Evolutionary conservation across 805 yeast species (phyloP), one percentile per base, ranked within the genome.

Genomic region (Kazachstania psychrophila): DNA sequence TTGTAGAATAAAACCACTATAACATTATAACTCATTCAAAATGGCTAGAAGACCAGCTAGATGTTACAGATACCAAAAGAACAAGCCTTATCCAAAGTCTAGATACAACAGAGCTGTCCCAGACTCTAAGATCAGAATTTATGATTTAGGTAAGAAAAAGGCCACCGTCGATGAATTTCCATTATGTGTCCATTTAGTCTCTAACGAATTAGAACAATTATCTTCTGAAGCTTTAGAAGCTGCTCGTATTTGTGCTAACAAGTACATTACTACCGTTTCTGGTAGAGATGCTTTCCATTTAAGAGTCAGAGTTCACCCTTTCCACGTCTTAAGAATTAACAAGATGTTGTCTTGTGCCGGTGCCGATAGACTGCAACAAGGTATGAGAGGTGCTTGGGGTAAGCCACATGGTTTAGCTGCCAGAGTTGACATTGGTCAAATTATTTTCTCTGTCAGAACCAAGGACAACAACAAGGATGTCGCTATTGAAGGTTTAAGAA

Each of bases 301-400:
- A 78, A 87, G 98, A 77, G 86, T 92, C 72, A 88, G 98, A 77
- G 97, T 88, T 65, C 98, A 92, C 75, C 98, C 98, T 61, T 92
- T 84, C 97, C 98, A 92, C 80, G 98, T 92, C 58, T 80, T 92
- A 71, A 83, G 98, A 76, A 92, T 92, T 79, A 92, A 92, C 92
- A 92, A 92, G 86, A 92, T 92, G 98, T 87, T 92, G 95, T 92
- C 98, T 66, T 92, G 98, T 79, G 98, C 98, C 77, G 98, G 98
- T 85, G 98, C 98, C 69, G 98, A 92, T 89, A 87, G 98, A 84
- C 81, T 92, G 75, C 98, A 92, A 78, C 97, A 92, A 77, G 98
- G 98, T 88, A 92, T 92, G 98, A 89, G 98, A 86, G 94, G 94
- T 79, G 98, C 98, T 68, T 92, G 97, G 97, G 98, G 98, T 87